Base-by-base conservation (phyloP, 805 yeast species). In the Cyberlindnera xylosilytica region DNA sequence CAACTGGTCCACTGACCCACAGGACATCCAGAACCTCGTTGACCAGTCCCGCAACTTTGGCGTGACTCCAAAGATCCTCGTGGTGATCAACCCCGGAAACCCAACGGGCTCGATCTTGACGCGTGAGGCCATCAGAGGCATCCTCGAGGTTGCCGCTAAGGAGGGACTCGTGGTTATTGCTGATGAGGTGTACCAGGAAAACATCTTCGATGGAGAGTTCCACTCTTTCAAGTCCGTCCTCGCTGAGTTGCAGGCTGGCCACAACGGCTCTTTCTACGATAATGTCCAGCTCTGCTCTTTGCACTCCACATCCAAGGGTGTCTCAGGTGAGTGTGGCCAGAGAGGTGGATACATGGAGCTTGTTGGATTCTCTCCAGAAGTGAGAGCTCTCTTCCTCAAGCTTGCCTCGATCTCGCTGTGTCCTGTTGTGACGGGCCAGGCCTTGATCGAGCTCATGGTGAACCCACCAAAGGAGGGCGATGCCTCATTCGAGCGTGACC, bases 291-390 rank as follows among this genome's bases (percentile, higher is more conserved):
- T 93, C 45, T 97, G 95, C 3, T 90, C 98, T 2, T 70, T 93
- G 53, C 98, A 93, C 65, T 89, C 98, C n/a, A 88, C 96, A 33
- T 91, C 98, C 11, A 93, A 93, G 66, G 99, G 99, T 63, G 88
- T 89, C 54, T 77, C 88, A 49, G 99, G 99, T 49, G 99, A 93
- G 68, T 93, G 99, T 74, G 99, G 99, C 47, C 99, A 93, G 70
- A 81, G 99, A 68, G 99, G 98, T 56, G 99, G 99, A 6, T 93
- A 90, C 71, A 86, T 93, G 93, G 99, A 93, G 66, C 68, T 90
- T 7, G 76, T 83, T 10, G 97, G 97, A 1, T 86, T 93, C 65
- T 69, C 74, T 12, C 72, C 70, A 3, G 89, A 83, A 34, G 82
- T 90, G 15, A 68, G 73, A 54, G 85, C 78, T 23, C 75, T 86